phyloP scores from a whole-genome alignment of 345 rosid species.

The Gossypium rotundifolium region DNA sequence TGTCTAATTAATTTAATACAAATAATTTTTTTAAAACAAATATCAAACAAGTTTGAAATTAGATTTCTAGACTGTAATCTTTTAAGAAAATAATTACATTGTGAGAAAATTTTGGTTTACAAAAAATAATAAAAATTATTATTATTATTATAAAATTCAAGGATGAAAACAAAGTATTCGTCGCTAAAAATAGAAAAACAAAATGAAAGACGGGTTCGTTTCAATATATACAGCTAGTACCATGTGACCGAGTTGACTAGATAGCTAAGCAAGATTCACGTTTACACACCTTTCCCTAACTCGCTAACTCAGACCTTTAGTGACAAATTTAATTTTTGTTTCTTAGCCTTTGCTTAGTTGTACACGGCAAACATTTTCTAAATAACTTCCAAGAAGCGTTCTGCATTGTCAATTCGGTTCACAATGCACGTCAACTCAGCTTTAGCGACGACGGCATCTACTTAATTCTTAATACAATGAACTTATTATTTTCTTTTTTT shows the following conservation, averaged over 20 bases:
- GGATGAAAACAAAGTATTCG: not conserved
- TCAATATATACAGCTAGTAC: not conserved
- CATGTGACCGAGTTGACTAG: not conserved
- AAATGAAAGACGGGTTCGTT: not conserved
- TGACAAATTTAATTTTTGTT: not conserved
- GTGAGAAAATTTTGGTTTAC: too few species aligned
- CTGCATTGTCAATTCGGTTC: not conserved
- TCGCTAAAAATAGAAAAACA: not conserved
- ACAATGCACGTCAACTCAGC: not conserved
- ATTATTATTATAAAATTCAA: not conserved
- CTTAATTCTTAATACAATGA: not conserved
- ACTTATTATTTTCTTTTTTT: fast-evolving
- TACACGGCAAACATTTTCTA: not conserved
- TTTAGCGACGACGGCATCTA: not conserved
- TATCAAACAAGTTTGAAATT: too few species aligned
- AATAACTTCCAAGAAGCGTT: not conserved
- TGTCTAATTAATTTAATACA: too few species aligned
- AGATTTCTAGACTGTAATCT: too few species aligned
- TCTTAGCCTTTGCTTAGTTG: not conserved
- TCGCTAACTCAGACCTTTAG: not conserved
- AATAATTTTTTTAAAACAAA: too few species aligned
- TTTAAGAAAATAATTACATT: too few species aligned
- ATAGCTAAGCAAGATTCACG: not conserved
- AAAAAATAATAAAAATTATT: too few species aligned
- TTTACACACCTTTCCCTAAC: not conserved